Percentiles rank a stretch among this genome's conserved stretches.
phyloP scores from a whole-genome alignment of 139 green algal species.

The Limnomonas spitsbergensis region DNA sequence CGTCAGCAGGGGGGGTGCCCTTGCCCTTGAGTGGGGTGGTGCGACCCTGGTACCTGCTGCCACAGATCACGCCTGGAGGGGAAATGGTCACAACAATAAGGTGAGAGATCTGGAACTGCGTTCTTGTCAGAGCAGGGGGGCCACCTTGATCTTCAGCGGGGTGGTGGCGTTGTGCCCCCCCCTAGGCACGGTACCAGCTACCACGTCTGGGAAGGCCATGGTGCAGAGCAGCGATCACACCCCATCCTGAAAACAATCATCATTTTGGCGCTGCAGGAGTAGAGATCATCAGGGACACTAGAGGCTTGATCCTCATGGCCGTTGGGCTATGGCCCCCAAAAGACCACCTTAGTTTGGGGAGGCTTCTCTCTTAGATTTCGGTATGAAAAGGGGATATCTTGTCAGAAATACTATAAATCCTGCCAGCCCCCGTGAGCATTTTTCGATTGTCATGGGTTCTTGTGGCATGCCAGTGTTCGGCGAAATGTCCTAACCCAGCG shows the following conservation, averaged over 20 bases:
- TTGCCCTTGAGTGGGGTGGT: constrained; percentile 28
- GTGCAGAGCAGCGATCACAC: background rate
- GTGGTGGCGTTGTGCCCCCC: background rate
- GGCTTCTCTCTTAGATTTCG: no score
- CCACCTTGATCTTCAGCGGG: background rate
- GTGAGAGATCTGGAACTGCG: no score
- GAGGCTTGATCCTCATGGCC: no score
- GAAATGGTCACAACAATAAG: constrained; percentile 3
- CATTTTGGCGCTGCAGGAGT: no score
- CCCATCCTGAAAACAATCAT: background rate
- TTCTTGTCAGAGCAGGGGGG: no score
- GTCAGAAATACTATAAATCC: no score
- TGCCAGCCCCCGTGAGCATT: no score
- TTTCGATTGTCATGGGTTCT: no score
- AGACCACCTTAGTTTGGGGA: no score
- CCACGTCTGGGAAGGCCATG: background rate
- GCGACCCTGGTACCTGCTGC: constrained; percentile 13
- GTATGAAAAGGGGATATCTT: no score
- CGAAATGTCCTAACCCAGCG: background rate
- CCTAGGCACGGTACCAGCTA: background rate
- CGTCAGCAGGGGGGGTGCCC: constrained; percentile 15
- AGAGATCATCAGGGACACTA: no score
- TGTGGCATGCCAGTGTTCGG: background rate
- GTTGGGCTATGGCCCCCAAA: no score
- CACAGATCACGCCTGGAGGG: constrained; percentile 10